Conservation (phyloP, 768 basidiomycete genomes). For the Tricholoma matsutake region DNA sequence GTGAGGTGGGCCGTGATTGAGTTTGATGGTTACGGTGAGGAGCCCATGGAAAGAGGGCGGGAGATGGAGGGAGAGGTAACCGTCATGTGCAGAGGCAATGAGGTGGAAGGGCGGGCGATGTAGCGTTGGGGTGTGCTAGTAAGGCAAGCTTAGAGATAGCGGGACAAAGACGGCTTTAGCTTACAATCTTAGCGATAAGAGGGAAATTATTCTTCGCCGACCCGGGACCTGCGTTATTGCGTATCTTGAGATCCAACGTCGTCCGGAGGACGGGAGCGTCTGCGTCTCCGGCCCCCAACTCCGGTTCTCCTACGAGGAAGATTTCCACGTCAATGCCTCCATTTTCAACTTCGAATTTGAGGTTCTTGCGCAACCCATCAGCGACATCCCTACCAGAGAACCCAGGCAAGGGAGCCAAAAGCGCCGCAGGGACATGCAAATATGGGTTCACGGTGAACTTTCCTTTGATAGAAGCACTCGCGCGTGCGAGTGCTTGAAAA, state of each 20-base stretch:
- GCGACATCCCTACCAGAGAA: constrained; percentile 6
- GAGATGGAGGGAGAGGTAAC: constrained; percentile 34
- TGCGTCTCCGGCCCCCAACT: not conserved
- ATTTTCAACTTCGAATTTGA: constrained; percentile 23
- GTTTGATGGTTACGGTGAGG: constrained; percentile 32
- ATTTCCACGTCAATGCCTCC: constrained; percentile 30
- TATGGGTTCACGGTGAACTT: constrained; percentile 31
- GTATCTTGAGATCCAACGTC: constrained; percentile 30
- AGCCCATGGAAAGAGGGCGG: constrained; percentile 43
- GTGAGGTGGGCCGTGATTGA: constrained; percentile 9
- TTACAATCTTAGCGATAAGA: constrained; percentile 37
- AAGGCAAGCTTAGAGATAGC: not conserved
- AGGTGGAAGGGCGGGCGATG: constrained; percentile 34
- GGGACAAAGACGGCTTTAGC: constrained; percentile 7
- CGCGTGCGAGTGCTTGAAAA: not conserved
- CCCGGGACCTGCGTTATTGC: constrained; percentile 15
- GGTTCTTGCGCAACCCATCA: constrained; percentile 25
- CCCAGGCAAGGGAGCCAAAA: constrained; percentile 25
- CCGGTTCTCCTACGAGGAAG: constrained; percentile 16
- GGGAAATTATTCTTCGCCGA: constrained; percentile 23
- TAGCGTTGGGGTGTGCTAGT: constrained; percentile 35
- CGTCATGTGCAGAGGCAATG: constrained; percentile 25
- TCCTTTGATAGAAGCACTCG: constrained; percentile 19
- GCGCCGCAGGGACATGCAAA: constrained; percentile 26
- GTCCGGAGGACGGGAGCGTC: constrained; percentile 18